Base-by-base conservation (phyloP, 2,329 filamentous ascomycete species). In the Harringtonia aguacate region DNA sequence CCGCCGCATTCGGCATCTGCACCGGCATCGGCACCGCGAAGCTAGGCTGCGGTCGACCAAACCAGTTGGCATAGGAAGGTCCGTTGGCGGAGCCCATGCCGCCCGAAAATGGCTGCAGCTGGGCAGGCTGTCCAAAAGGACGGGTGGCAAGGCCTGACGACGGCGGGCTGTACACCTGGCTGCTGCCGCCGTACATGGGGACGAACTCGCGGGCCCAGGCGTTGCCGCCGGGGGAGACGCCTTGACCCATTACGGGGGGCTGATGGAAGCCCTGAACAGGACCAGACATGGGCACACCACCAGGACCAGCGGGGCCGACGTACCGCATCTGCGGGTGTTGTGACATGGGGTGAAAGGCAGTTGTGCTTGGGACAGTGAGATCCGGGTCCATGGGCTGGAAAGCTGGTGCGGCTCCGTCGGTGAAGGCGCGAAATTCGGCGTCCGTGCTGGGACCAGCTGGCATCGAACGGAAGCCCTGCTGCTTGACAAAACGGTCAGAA, bases 341-440 rank as follows among this genome's bases (percentile, higher is more conserved):
- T 31, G 35, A 20, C 5, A 15, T 41, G 3, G 35, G 31, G 21
- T 34, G 40, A 6, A 38, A 46, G 0, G 27, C n/a, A 2, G 39
- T 36, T 6, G 29, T 28, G 4, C 29, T 2, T 5, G 21, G 33
- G 27, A 33, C 12, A 14, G 33, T n/a, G 14, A 49, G 27, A 8
- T 44, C 43, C 12, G 41, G 41, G 4, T 4, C 36, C 39, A 41
- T 34, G 18, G 24, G 34, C 42, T n/a, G 2, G 33, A n/a, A 30
- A 45, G 24, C 28, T 38, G 36, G 24, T 27, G 7, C 8, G 9
- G 24, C 10, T 8, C 37, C 42, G 8, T 40, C 40, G 15, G 38
- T 31, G 33, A 54, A 54, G 12, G 44, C 45, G 4, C 42, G 48
- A 30, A 49, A 45, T 3, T 50, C 51, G 30, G 45, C 46, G 20